phyloP scores from a whole-genome alignment of 495 filamentous ascomycete species.

The Apodospora peruviana region DNA sequence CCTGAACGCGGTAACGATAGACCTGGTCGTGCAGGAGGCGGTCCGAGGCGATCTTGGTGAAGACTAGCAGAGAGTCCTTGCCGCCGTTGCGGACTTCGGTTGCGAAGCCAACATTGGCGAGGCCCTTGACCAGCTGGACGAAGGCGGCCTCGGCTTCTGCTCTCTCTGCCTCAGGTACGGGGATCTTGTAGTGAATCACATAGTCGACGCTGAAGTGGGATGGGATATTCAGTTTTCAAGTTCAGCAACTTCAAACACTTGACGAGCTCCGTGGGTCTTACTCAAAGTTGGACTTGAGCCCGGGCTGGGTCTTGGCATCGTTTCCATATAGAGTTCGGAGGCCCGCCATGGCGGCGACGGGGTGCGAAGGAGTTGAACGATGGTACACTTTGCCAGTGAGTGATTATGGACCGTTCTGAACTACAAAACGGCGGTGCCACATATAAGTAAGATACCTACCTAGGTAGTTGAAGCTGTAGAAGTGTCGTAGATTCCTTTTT shows the following conservation, averaged over 20 bases:
- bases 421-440: not conserved
- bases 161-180: constrained; percentile 48
- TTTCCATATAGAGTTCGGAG: constrained; percentile 22
- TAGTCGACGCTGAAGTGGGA: constrained; percentile 68
- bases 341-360: constrained; percentile 26
- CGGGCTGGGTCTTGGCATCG: constrained; percentile 23
- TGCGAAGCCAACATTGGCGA: constrained; percentile 70
- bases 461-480: not conserved
- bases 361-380: not conserved
- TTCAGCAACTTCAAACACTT: constrained; percentile 3
- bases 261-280: constrained; percentile 6
- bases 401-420: not conserved
- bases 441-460: not conserved
- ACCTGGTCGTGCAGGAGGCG: constrained; percentile 56
- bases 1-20: constrained; percentile 73
- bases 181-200: constrained; percentile 77
- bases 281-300: constrained; percentile 29
- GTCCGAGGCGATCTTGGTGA: constrained; percentile 69
- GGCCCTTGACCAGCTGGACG: constrained; percentile 62
- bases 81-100: constrained; percentile 81
- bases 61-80: constrained; percentile 73
- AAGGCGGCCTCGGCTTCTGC: constrained; percentile 65
- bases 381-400: not conserved
- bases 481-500: not conserved
- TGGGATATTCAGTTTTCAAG: constrained; percentile 11